Percentiles rank a stretch among this genome's conserved stretches.
These are phyloP conservation scores for Aspergillus neotritici DNA, from an alignment of 2,329 filamentous ascomycete species.

Conservation along the genomic window DNA sequence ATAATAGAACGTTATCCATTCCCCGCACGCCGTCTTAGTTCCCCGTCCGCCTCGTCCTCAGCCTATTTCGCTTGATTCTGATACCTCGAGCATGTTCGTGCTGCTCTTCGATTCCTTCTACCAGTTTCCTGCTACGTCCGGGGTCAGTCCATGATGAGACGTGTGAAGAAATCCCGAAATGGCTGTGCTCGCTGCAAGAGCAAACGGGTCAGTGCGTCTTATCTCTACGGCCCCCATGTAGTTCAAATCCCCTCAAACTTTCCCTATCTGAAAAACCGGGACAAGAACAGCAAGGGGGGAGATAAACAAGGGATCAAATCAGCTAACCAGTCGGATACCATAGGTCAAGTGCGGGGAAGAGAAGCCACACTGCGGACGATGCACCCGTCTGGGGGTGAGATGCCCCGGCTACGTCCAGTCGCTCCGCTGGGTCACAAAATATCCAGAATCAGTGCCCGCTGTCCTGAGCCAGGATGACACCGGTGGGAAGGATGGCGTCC, in stretches of 20 bases:
- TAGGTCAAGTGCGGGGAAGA: conserved; percentile 40
- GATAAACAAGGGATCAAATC: no score
- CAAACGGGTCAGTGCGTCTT: conserved; percentile 29
- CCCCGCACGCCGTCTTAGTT: not conserved
- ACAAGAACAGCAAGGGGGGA: no score
- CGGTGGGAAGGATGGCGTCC: conserved; percentile 5
- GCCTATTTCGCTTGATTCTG: not conserved
- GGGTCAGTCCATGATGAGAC: conserved; percentile 40
- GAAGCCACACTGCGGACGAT: conserved; percentile 34
- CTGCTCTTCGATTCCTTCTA: conserved; percentile 35
- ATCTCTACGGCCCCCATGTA: conserved; percentile 2
- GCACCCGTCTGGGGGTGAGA: conserved; percentile 32
- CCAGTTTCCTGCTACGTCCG: conserved; percentile 35
- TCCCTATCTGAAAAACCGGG: not conserved
- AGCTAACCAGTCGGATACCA: conserved; percentile 2
- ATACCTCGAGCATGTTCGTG: not conserved
- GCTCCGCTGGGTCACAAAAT: conserved; percentile 35
- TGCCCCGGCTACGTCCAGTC: conserved; percentile 36
- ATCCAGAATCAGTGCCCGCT: conserved; percentile 13
- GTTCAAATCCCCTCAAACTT: not conserved
- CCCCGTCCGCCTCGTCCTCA: conserved; percentile 3
- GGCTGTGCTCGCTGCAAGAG: conserved; percentile 39
- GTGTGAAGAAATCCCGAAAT: conserved; percentile 40
- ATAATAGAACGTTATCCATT: not conserved
- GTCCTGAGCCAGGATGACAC: conserved; percentile 8